Base-by-base conservation (phyloP, 805 yeast genomes). In the Hanseniaspora jakobsenii region DNA sequence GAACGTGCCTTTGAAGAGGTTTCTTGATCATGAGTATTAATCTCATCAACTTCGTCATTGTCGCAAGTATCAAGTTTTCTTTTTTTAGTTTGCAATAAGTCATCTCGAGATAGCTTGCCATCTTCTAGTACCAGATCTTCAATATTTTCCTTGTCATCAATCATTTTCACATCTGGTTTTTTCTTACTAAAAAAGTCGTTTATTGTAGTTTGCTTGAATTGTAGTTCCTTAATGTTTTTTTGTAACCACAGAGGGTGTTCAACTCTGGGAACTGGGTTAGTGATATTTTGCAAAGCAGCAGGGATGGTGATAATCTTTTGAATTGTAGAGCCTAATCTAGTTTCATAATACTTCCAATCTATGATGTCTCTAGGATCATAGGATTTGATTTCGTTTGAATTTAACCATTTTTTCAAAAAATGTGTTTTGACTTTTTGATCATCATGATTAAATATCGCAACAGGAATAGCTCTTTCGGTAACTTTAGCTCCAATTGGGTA, bases 221-320 rank as follows among this genome's bases (percentile, higher is more conserved):
- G 75, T 45, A 67, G 72, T 5, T 63, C 64, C 2, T 70, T 68
- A 44, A 89, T 75, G 48, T 71, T 72, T 52, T 71, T 77, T 48
- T 70, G 72, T 46, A 91, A 66, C 99, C 99, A 91, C 24, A 80
- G 91, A 0, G 99, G 99, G 55, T 89, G 96, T 3, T 74, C 73
- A 6, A 93, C 89, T 52, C 96, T 69, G 4, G 96, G 96, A 35
- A 93, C 96, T 0, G 99, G 99, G 55, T 91, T 93, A 12, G 67
- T 63, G 14, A 89, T 74, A 42, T 76, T 75, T 64, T 91, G 98
- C 44, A 89, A 66, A 5, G 96, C 97, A 4, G 99, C 99, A 2
- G 99, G 99, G 52, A 91, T 89, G 0, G 95, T 81, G 52, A 91
- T 83, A 54, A 91, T 85, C 62, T 93, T 91, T 59, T 87, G 95